These are phyloP conservation scores for Blastobotrys capitulatus DNA, from an alignment of 1,139 yeast genomes.

Conservation along the genomic window DNA sequence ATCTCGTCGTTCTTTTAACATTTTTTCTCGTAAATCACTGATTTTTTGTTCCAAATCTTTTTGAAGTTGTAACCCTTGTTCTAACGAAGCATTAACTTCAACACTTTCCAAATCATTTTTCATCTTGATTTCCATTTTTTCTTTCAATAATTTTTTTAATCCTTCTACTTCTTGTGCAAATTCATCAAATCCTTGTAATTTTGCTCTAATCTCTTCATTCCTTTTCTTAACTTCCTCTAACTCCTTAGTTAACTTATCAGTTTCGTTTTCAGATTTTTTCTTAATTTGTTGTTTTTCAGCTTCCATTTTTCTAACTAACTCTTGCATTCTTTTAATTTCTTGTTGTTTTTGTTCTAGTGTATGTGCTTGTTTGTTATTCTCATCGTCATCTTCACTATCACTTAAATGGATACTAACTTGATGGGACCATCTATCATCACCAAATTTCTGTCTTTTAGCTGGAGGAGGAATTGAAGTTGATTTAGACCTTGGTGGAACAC, in stretches of 20 bases:
- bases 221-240: neutral
- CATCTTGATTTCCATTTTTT: slow-evolving; percentile 9
- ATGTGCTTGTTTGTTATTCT: neutral
- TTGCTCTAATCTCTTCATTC: slow-evolving; percentile 1
- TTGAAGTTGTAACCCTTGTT: neutral
- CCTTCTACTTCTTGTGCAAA: slow-evolving; percentile 18
- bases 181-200: slow-evolving; percentile 11
- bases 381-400: slow-evolving; percentile 20
- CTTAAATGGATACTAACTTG: slow-evolving; percentile 20
- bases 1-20: neutral
- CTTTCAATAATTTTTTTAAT: slow-evolving; percentile 12
- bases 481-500: neutral
- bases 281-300: neutral
- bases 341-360: slow-evolving; percentile 10
- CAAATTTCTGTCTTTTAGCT: slow-evolving; percentile 27
- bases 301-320: slow-evolving; percentile 8
- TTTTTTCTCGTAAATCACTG: neutral
- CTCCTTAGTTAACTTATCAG: neutral
- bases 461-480: neutral
- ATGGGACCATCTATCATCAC: slow-evolving; percentile 31
- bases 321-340: slow-evolving; percentile 15
- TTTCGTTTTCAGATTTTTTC: neutral
- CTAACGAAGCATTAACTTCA: slow-evolving; percentile 1
- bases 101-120: slow-evolving; percentile 6
- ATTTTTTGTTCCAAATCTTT: neutral